phyloP scores from a whole-genome alignment of 1,284 basidiomycete genomes.

The Cryptococcus sp. region DNA sequence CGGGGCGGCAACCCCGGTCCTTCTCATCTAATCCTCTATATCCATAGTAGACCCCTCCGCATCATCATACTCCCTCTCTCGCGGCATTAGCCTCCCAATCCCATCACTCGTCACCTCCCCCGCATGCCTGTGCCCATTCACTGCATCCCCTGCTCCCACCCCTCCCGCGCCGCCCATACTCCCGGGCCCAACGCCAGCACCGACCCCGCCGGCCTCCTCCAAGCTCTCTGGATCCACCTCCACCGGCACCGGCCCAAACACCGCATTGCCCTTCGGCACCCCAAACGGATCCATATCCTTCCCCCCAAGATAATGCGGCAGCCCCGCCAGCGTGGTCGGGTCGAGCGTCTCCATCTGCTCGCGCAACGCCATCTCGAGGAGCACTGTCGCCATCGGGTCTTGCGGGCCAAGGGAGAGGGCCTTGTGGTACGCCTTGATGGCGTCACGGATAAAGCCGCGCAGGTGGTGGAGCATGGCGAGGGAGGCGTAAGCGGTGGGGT shows the following conservation, averaged over 20 bases:
- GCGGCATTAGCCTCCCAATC: not conserved
- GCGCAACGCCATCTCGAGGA: conserved; percentile 78
- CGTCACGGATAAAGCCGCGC: conserved; percentile 65
- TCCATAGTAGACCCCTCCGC: conserved; percentile 39
- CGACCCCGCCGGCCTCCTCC: conserved; percentile 28
- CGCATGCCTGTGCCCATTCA: not conserved
- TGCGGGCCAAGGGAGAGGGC: conserved; percentile 79
- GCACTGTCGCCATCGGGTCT: conserved; percentile 76
- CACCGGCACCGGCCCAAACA: conserved; percentile 37
- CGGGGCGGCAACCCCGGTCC: too few relatives aligned
- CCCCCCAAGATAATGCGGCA: conserved; percentile 35
- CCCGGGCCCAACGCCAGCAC: conserved; percentile 34
- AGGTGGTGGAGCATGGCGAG: conserved; percentile 80
- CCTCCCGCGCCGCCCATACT: conserved; percentile 30
- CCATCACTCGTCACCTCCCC: conserved; percentile 2
- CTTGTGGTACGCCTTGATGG: conserved; percentile 86
- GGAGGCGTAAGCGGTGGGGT: conserved; percentile 72
- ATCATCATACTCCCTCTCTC: conserved; percentile 10
- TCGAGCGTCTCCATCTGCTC: conserved; percentile 44
- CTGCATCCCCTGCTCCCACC: conserved; percentile 19
- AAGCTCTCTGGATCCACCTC: conserved; percentile 31
- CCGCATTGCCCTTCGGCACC: conserved; percentile 40
- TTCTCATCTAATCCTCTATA: conserved; percentile 42
- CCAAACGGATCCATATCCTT: conserved; percentile 42
- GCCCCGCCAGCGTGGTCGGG: conserved; percentile 38